Evolutionary conservation across 2,329 filamentous ascomycete genomes (phyloP), one percentile per base, ranked within the genome.

Genomic region (Rutstroemia sp.): DNA sequence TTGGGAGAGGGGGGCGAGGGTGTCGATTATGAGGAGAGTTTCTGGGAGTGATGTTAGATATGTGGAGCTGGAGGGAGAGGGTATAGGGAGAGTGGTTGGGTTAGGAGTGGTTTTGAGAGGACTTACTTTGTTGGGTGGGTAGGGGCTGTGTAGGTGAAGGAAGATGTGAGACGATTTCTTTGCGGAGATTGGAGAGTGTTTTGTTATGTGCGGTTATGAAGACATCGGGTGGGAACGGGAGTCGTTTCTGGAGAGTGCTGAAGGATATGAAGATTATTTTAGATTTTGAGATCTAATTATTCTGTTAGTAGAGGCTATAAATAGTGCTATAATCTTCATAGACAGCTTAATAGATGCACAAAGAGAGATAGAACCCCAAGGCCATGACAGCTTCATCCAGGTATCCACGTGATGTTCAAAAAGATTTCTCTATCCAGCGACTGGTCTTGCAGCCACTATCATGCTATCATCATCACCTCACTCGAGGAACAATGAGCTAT

Each of bases 261-360:
- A 94, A 92, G 1, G 89, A 87, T 42, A 96, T 75, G 65, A 89
- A 87, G 19, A 95, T 79, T 47, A 91, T 76, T 66, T 87, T 86
- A 56, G 82, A 77, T 67, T 86, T 87, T 4, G 83, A 79, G 30
- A 79, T 72, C 84, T 83, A 57, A 40, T 2, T n/a, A 16, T 7
- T 40, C 14, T 40, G 6, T 40, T 16, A 40, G 38, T 16, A 40
- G 38, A 8, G 27, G 8, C 10, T 9, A 19, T 23, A 5, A 4
- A 23, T 5, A 23, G 23, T 23, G 23, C 23, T 23, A 23, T 23
- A 23, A 23, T 4, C 19, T 23, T 23, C 23, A 4, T 23, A 23
- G 23, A 23, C 23, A 23, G 23, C 23, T 23, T 5, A 23, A 23
- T 23, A 23, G 23, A 5, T 23, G 23, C 23, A 23, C 23, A 23